Base-by-base conservation (phyloP, 2,329 filamentous ascomycete genomes). In the Tolypocladium amazonense region DNA sequence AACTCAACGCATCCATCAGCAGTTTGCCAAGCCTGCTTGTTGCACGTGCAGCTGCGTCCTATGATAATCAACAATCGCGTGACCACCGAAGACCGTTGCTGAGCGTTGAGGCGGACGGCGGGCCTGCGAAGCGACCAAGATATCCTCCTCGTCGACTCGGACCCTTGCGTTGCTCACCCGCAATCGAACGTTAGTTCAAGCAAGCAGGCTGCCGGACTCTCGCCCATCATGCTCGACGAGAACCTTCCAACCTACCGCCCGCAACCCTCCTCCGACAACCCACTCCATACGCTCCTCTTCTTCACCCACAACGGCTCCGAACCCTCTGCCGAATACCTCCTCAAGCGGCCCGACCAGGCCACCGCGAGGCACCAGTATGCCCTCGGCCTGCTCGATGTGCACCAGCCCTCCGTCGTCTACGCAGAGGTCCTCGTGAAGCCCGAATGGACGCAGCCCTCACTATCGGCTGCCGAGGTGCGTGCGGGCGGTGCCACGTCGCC, bases 391-490 rank as follows among this genome's bases (percentile, higher is more conserved):
- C 89, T 89, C 73, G 93, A 97, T 71, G 87, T 90, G 30, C 87
- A 87, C 74, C 87, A 88, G 65, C 82, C 88, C 1, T 89, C 91
- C 37, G 84, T 97, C 60, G 79, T 97, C 60, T 97, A 88, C 68
- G 94, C 86, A 63, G 93, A 97, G 72, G 89, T 96, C 27, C 78
- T 93, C 23, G 84, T 96, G 59, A 83, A 86, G 66, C 93, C 93
- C 8, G 88, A 91, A 72, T 96, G 92, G 89, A 85, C 88, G 30
- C 89, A 93, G 61, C 89, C 92, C 0, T 86, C 86, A 0, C 80
- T 96, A 8, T 93, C 90, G 1, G 85, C 88, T 56, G 90, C 94
- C 58, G 89, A 95, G 70, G 82, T 92, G 60, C 85, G 90, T 62
- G 79, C 81, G n/a, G 87, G 86, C 62, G 88, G 87, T 20, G 76